Conservation (phyloP, 2,329 filamentous ascomycete genomes). For the Alternaria atra region DNA sequence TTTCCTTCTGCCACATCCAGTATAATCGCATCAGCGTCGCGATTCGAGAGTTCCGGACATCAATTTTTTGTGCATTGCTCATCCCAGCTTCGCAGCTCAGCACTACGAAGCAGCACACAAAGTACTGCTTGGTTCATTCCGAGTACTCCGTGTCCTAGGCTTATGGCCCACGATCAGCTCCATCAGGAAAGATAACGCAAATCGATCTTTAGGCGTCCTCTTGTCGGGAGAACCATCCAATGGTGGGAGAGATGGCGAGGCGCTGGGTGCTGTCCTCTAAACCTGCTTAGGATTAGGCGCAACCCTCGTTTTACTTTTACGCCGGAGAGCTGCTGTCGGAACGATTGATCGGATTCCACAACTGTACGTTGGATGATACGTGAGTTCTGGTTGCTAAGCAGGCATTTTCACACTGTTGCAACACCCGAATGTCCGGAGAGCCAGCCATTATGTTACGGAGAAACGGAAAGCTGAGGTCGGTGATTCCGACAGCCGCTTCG, state of each 20-base stretch:
- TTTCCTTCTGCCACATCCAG: not conserved
- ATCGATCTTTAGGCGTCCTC: not conserved
- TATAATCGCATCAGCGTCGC: not conserved
- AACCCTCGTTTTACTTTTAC: not conserved
- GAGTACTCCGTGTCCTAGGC: not conserved
- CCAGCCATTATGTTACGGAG: constrained; percentile 41
- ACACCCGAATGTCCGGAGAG: constrained; percentile 1
- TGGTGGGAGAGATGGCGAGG: not conserved
- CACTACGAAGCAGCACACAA: not conserved
- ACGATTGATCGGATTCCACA: not conserved
- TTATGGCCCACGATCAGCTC: not conserved
- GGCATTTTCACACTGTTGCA: not conserved
- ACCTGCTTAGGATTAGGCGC: not conserved
- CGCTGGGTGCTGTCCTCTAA: not conserved
- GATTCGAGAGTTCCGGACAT: not conserved
- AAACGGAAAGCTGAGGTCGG: constrained; percentile 49
- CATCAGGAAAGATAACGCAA: not conserved
- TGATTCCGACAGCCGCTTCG: constrained; percentile 7
- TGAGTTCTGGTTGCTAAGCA: not conserved
- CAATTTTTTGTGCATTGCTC: not conserved
- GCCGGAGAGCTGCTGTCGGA: not conserved
- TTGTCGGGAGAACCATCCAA: not conserved
- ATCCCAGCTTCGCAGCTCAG: not conserved
- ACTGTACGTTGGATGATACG: not conserved
- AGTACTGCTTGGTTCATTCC: not conserved